Base-by-base conservation (phyloP, 345 rosid species). In the Syzygium grande region DNA sequence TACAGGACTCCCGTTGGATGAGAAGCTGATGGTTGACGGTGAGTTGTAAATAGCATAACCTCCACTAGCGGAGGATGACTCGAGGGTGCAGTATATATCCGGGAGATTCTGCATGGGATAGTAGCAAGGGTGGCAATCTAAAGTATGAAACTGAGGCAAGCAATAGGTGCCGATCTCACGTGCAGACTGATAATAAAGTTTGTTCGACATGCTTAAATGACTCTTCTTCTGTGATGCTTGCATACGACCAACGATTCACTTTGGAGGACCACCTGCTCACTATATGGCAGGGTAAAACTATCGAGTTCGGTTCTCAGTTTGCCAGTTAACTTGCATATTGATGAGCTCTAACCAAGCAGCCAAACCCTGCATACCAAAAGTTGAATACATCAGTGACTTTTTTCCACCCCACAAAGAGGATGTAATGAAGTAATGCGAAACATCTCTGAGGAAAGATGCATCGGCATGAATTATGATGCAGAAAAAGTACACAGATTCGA, bases 11-110 rank as follows among this genome's bases (percentile, higher is more conserved):
- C 93, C 91, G 83, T 38, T 90, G 41, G 94, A 89, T 49, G 95
- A 93, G 85, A 95, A 91, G 87, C 89, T 89, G 79, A 89, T 86
- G 43, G 93, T 89, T 58, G 93, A 94, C 16, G 93, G 87, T 86
- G 92, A 85, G 87, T 91, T 91, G 91, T 93, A 88, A 34, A 73
- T 34, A 38, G 80, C 80, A 73, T 19, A 73, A 51, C 85, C 89
- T 52, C 89, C 88, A 86, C 90, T 94, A 53, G 91, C 87, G 55
- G 93, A 93, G 87, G 94, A 94, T 85, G 95, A 95, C 90, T 96
- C 98, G 43, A 91, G 91, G 27, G 93, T 92, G 91, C 98, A 94
- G 88, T 89, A 94, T 38, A 86, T 92, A 77, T 91, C 93, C 53
- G n/a, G 85, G 52, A 93, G 87, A 90, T 89, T 91, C 87, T 87